These are phyloP conservation scores for Vitis hybrid DNA, from an alignment of 177 flowering plant genomes.

Conservation along the genomic window DNA sequence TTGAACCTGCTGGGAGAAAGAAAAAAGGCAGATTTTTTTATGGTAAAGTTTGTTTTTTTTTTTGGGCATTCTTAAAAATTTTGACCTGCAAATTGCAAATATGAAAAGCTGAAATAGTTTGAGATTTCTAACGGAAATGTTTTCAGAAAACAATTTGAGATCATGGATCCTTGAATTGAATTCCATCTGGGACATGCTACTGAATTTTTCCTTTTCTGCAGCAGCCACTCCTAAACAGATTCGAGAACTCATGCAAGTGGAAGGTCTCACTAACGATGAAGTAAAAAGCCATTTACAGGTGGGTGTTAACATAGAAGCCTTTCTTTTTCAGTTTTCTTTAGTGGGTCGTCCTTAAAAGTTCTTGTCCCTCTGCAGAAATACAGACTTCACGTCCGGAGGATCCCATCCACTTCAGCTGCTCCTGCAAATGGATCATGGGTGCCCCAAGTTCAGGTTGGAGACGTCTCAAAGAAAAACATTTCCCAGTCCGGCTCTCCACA, in stretches of 20 bases:
- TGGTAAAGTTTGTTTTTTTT: not conserved
- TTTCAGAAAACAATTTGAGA: not conserved
- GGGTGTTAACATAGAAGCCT: not conserved
- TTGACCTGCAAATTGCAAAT: not conserved
- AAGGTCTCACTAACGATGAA: constrained; percentile 79
- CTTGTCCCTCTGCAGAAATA: constrained; percentile 38
- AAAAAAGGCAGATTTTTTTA: too few relatives aligned
- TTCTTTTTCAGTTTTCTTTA: not conserved
- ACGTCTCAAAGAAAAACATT: constrained; percentile 6
- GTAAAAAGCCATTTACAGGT: constrained; percentile 83
- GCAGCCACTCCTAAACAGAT: constrained; percentile 77
- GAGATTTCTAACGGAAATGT: too few relatives aligned
- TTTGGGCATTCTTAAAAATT: not conserved
- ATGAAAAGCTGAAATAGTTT: not conserved
- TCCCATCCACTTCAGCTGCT: constrained; percentile 14
- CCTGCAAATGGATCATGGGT: constrained; percentile 1
- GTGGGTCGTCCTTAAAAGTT: not conserved
- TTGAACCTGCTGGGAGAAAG: not conserved
- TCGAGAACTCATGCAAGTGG: constrained; percentile 70
- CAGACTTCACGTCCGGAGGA: constrained; percentile 40
- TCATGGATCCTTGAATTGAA: not conserved
- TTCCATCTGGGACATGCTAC: not conserved
- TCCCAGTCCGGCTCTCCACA: constrained; percentile 35
- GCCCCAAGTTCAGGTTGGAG: constrained; percentile 13
- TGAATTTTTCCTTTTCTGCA: constrained; percentile 20